Base-by-base conservation (phyloP, 371 early-diverging fungal species). In the Coemansia sp. region DNA sequence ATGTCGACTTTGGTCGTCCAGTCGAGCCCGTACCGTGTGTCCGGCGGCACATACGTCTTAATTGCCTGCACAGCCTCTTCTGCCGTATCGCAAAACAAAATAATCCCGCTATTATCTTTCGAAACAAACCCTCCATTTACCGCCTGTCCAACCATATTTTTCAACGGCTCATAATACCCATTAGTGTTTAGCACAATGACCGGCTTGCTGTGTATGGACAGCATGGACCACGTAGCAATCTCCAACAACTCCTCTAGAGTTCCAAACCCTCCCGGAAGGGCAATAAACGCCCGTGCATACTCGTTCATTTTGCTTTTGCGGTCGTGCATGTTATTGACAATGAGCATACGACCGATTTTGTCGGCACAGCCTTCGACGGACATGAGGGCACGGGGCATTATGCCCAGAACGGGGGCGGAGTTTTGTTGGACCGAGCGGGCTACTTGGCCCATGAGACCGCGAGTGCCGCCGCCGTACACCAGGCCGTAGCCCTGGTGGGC, bases 171-270 rank as follows among this genome's bases (percentile, higher is more conserved):
- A 70, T 87, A 95, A 80, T 85, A 94, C 2, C 86, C 88, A 56
- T 86, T 83, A 60, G 85, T 87, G 79, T 95, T 91, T 21, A 95
- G 68, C 18, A 93, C 75, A 48, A 90, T 71, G 20, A 95, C 86
- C 9, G 91, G 93, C 69, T 91, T 93, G 33, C 80, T 69, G 63
- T 91, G 91, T 62, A 93, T 90, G 52, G 85, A 83, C 8, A 93
- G 69, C 60, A 89, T 86, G 11, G 91, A 90, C 95, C 94, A 93
- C 3, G 93, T 92, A 33, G 88, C 86, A 67, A 91, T 87, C 79
- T 94, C 94, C 8, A 93, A 77, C 65, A 93, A 82, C 69, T 94
- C 95, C 75, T 95, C 95, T 80, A 93, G 82, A 0, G 94, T 93
- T 33, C 93, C 93, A 50, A 75, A 88, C 1, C 96, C 96, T 33